Conservation (phyloP, 1,284 basidiomycete genomes). For the Fomitopsis palustris region DNA sequence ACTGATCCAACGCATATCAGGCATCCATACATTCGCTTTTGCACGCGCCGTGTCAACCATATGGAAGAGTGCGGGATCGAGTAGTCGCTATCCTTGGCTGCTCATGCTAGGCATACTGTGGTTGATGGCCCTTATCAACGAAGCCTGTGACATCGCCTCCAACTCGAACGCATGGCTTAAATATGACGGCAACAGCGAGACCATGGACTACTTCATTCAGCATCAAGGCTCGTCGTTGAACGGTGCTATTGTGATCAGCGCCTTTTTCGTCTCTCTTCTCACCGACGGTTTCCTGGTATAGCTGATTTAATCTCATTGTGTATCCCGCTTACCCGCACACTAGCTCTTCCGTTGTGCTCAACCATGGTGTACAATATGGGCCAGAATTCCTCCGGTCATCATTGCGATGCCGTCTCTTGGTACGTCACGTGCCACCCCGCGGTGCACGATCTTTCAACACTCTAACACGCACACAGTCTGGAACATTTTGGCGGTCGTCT, state of each 20-base stretch:
- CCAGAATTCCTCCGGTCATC: too few species aligned
- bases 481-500: too few species aligned
- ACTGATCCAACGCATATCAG: background rate
- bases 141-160: conserved; percentile 5
- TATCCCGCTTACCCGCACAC: too few species aligned
- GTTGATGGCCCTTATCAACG: conserved; percentile 3
- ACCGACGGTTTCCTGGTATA: conserved; percentile 23
- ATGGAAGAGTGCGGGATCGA: background rate
- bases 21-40: background rate
- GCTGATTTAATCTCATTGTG: too few species aligned
- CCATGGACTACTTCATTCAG: conserved; percentile 14
- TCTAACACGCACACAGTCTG: too few species aligned
- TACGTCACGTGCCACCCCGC: too few species aligned
- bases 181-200: conserved; percentile 29
- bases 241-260: conserved; percentile 14
- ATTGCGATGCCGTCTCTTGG: too few species aligned
- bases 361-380: too few species aligned
- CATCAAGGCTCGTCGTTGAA: conserved; percentile 13
- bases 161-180: conserved; percentile 29
- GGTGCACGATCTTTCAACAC: too few species aligned
- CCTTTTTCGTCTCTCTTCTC: conserved; percentile 21
- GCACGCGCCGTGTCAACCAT: background rate
- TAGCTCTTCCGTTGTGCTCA: too few species aligned
- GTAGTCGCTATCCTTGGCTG: background rate
- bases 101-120: conserved; percentile 1